Conservation (phyloP, 1,139 yeast genomes). For the Yamadazyma membranifaciens region DNA sequence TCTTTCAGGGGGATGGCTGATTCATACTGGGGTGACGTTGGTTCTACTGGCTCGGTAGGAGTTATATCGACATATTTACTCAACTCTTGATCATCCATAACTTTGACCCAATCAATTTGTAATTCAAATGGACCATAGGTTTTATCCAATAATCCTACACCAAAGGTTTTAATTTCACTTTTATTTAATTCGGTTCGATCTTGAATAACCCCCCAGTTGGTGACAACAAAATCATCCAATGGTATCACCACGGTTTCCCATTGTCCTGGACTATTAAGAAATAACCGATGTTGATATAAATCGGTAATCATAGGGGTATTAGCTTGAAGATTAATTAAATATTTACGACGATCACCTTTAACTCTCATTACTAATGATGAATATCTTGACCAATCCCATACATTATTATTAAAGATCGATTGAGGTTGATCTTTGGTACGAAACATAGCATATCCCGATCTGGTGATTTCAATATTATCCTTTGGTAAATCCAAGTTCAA, state of each 20-base stretch:
- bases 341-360: conserved; percentile 72
- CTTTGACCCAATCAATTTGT: conserved; percentile 73
- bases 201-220: conserved; percentile 81
- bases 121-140: conserved; percentile 76
- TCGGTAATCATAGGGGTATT: conserved; percentile 78
- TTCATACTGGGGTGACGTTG: too few relatives aligned
- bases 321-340: conserved; percentile 77
- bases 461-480: conserved; percentile 62
- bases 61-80: neutral
- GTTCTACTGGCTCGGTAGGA: too few relatives aligned
- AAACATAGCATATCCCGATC: conserved; percentile 87
- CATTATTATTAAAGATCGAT: conserved; percentile 46
- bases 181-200: conserved; percentile 62
- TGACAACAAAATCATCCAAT: conserved; percentile 73
- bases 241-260: conserved; percentile 88
- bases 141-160: conserved; percentile 76
- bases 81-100: conserved; percentile 55
- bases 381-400: conserved; percentile 65
- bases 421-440: conserved; percentile 65
- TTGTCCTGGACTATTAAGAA: conserved; percentile 68
- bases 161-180: conserved; percentile 67
- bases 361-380: conserved; percentile 66
- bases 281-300: conserved; percentile 78
- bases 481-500: conserved; percentile 74
- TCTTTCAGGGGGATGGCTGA: conserved; percentile 5